Evolutionary conservation across 1,139 yeast genomes (phyloP).

Genomic region (Scheffersomyces titani): DNA sequence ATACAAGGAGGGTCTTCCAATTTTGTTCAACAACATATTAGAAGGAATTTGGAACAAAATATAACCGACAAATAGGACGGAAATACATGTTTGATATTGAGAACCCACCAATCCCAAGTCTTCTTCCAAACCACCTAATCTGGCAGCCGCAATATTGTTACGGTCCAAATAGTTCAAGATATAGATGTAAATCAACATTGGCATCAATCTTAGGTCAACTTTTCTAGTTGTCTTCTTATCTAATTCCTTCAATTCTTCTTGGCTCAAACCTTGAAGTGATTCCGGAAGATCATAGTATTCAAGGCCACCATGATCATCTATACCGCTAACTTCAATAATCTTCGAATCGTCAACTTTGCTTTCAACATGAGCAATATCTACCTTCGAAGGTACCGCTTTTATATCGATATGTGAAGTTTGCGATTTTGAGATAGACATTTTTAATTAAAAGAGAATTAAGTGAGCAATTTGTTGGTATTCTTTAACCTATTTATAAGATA

Average conservation of each 20-base stretch:
- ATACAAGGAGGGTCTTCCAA: slow-evolving; percentile 53
- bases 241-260: slow-evolving; percentile 36
- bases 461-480: background rate
- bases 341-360: background rate
- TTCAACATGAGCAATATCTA: background rate
- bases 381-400: background rate
- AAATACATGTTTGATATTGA: slow-evolving; percentile 57
- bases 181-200: slow-evolving; percentile 55
- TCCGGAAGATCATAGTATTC: slow-evolving; percentile 26
- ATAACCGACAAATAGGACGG: slow-evolving; percentile 63
- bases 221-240: slow-evolving; percentile 47
- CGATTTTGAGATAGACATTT: background rate
- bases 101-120: slow-evolving; percentile 50
- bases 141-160: slow-evolving; percentile 62
- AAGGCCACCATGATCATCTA: slow-evolving; percentile 2
- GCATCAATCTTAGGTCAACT: slow-evolving; percentile 55
- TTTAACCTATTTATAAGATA: background rate
- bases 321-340: slow-evolving; percentile 1
- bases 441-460: background rate
- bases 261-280: slow-evolving; percentile 30
- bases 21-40: slow-evolving; percentile 47
- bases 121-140: slow-evolving; percentile 55
- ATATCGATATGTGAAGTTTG: background rate
- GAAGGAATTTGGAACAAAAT: slow-evolving; percentile 62
- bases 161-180: slow-evolving; percentile 59